These are phyloP conservation scores for Pseudonectria foliicola DNA, from an alignment of 2,329 filamentous ascomycete species.

Conservation along the genomic window DNA sequence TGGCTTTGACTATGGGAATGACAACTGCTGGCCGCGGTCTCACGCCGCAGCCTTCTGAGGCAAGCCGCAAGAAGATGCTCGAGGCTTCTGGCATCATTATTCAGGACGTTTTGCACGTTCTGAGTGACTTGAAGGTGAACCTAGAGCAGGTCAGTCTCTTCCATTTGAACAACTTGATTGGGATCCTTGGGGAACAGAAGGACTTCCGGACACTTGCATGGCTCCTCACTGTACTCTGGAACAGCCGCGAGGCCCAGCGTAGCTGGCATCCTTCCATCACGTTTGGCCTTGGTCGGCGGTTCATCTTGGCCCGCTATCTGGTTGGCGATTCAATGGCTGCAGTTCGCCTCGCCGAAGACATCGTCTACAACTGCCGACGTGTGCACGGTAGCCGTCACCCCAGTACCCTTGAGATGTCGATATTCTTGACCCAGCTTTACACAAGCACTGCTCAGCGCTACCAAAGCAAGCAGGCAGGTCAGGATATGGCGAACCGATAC, in stretches of 20 bases:
- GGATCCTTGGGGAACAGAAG: slow-evolving; percentile 35
- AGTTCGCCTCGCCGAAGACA: slow-evolving; percentile 16
- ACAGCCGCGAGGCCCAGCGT: slow-evolving; percentile 11
- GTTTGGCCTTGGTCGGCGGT: slow-evolving; percentile 12
- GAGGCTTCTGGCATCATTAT: slow-evolving; percentile 33
- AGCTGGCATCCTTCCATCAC: slow-evolving; percentile 10
- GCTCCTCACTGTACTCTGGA: slow-evolving; percentile 30
- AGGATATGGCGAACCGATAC: slow-evolving; percentile 29
- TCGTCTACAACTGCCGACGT: slow-evolving; percentile 19
- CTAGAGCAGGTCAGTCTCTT: slow-evolving; percentile 32
- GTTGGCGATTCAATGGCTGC: slow-evolving; percentile 12
- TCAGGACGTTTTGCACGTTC: slow-evolving; percentile 31
- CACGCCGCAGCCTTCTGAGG: slow-evolving; percentile 25
- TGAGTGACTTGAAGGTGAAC: slow-evolving; percentile 33
- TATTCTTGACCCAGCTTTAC: slow-evolving; percentile 17
- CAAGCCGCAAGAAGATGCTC: slow-evolving; percentile 31
- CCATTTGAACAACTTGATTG: slow-evolving; percentile 35
- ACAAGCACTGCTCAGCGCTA: slow-evolving; percentile 26
- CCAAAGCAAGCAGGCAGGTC: slow-evolving; percentile 24
- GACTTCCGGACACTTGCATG: slow-evolving; percentile 35
- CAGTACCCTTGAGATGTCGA: slow-evolving; percentile 15
- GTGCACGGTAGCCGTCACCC: slow-evolving; percentile 16
- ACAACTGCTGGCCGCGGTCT: slow-evolving; percentile 29
- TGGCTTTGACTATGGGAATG: slow-evolving; percentile 28
- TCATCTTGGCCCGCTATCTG: slow-evolving; percentile 13